phyloP scores from a whole-genome alignment of 2,329 filamentous ascomycete genomes.

The Cadophora sp. region DNA sequence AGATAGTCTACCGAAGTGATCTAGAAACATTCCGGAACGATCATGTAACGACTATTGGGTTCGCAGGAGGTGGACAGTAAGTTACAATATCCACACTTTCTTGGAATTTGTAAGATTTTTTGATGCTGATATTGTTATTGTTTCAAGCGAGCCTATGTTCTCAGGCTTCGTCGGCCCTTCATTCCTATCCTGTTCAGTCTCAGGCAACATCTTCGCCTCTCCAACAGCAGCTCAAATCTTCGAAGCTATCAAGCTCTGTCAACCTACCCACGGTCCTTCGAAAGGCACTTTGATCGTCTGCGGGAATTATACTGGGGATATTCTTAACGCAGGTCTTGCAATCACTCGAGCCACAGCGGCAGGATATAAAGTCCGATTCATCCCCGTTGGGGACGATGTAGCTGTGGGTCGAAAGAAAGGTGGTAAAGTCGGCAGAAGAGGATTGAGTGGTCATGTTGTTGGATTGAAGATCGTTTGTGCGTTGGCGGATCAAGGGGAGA shows the following conservation, averaged over 20 bases:
- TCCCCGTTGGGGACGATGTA: constrained; percentile 49
- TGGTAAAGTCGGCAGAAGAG: constrained; percentile 55
- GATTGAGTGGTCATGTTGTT: constrained; percentile 57
- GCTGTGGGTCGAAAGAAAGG: constrained; percentile 56
- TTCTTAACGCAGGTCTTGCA: constrained; percentile 50
- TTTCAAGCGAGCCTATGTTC: constrained; percentile 48
- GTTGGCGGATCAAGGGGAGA: constrained; percentile 35
- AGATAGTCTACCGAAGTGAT: constrained; percentile 40
- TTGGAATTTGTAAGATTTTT: background rate
- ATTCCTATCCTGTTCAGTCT: constrained; percentile 49
- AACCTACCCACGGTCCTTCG: constrained; percentile 26
- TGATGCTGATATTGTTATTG: background rate
- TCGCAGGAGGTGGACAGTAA: constrained; percentile 42
- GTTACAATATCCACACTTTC: constrained; percentile 10
- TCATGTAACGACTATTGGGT: constrained; percentile 42
- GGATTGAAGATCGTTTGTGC: constrained; percentile 50
- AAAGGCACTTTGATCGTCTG: constrained; percentile 46
- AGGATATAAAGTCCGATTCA: constrained; percentile 38
- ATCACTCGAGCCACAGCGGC: constrained; percentile 47
- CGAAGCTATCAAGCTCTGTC: constrained; percentile 43
- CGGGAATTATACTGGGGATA: constrained; percentile 52
- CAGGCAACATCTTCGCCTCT: constrained; percentile 50
- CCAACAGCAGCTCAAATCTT: constrained; percentile 51
- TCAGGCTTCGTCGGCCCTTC: constrained; percentile 50
- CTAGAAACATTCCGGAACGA: constrained; percentile 37